phyloP scores from a whole-genome alignment of 805 yeast genomes.

The Spathaspora sp. region DNA sequence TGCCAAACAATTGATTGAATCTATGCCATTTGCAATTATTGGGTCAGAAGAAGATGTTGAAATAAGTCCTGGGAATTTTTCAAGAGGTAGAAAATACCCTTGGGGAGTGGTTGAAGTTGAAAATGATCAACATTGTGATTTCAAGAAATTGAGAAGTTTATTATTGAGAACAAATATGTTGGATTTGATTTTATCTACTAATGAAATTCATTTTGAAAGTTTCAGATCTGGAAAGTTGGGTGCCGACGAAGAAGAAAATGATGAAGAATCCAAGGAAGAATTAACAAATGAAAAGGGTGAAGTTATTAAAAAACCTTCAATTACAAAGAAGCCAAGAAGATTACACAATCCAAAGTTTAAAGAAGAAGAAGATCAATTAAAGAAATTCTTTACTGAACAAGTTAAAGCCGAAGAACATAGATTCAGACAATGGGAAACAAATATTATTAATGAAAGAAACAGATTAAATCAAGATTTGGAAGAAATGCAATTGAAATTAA shows the following conservation, averaged over 20 bases:
- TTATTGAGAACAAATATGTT: conserved; percentile 79
- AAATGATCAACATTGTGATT: conserved; percentile 82
- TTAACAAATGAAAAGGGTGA: conserved; percentile 29
- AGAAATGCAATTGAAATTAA: conserved; percentile 75
- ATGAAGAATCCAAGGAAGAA: conserved; percentile 29
- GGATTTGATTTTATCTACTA: conserved; percentile 75
- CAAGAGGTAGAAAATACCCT: conserved; percentile 81
- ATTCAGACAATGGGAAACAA: conserved; percentile 98
- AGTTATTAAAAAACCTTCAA: conserved; percentile 21
- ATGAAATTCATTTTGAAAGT: conserved; percentile 76
- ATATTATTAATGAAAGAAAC: conserved; percentile 91
- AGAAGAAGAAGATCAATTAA: conserved; percentile 92
- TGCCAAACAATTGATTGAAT: conserved; percentile 72
- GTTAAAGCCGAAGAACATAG: conserved; percentile 94
- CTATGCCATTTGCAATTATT: conserved; percentile 84
- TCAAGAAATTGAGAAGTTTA: conserved; percentile 74
- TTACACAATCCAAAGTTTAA: conserved; percentile 83
- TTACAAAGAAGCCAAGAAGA: conserved; percentile 49
- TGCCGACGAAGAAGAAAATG: conserved; percentile 30
- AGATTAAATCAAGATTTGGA: conserved; percentile 92
- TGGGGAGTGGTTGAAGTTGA: conserved; percentile 91
- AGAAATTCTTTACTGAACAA: conserved; percentile 94
- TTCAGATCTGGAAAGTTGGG: conserved; percentile 72
- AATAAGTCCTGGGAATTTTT: conserved; percentile 56
- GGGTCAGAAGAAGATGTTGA: conserved; percentile 74